Evolutionary conservation across 2,329 filamentous ascomycete species (phyloP), one percentile per base, ranked within the genome.

Genomic region (Diaporthe nobilis): DNA sequence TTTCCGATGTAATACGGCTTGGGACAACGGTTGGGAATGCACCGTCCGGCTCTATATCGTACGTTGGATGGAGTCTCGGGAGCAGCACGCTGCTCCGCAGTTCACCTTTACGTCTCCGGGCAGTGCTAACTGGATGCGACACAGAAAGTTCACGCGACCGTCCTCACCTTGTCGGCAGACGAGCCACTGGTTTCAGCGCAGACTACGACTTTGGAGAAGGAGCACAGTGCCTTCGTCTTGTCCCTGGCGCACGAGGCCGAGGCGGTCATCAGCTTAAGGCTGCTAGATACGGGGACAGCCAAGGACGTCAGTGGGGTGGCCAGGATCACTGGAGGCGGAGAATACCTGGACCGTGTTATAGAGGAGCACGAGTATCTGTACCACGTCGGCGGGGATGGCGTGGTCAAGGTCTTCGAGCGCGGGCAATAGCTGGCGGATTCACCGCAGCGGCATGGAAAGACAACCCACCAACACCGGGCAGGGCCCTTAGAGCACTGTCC

Each of bases 231-330:
- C n/a, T 90, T 98, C 76, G 85, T 94, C 28, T 87, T 95, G 49
- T 90, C 90, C 8, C 85, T 93, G 77, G 94, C 93, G n/a, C 95
- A 98, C 82, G 89, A 91, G 79, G 94, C 95, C 12, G 85, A 90
- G n/a, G 87, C 90, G 77, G 89, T 96, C 4, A 85, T 98, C 80
- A 91, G 94, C 77, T 85, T 97, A 75, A 88, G 96, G 71, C 89
- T 93, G 81, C 84, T 98, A 77, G 95, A 98, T 81, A 98, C 95
- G 0, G 96, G 96, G 0, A 92, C 92, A n/a, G 96, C 96, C 77
- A 93, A 90, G 82, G 96, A 98, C 84, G 94, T 98, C 44, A 98
- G 94, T 84, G 96, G 96, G 3, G 95, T 98, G 58, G 81, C 98
- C 77, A 90, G 95, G 78, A 88, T 97, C 68, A 96, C 94, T 25